Conservation (phyloP, 352 stramenopile genomes). For the Globisporangium nunn region DNA sequence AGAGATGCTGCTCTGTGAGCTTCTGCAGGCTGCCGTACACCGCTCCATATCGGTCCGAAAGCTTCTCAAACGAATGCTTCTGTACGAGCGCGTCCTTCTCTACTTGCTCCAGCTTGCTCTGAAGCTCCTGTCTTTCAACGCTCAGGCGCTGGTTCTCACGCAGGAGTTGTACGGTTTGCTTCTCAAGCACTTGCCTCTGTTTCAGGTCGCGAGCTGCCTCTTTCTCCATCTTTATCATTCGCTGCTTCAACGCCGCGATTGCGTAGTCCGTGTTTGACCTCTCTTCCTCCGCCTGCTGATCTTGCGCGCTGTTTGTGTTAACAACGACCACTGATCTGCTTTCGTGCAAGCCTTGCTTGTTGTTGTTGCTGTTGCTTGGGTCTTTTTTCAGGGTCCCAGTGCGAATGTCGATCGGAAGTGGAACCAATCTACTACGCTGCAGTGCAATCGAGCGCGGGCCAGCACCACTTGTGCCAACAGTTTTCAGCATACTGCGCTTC, state of each 20-base stretch:
- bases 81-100: conserved; percentile 38
- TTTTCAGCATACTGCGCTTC: conserved; percentile 35
- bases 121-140: conserved; percentile 27
- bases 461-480: conserved; percentile 13
- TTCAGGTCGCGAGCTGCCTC: conserved; percentile 18
- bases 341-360: conserved; percentile 12
- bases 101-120: conserved; percentile 33
- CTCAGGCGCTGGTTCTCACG: conserved; percentile 35
- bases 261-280: conserved; percentile 29
- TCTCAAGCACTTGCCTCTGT: conserved; percentile 26
- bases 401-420: conserved; percentile 43
- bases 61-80: conserved; percentile 58
- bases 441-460: conserved; percentile 33
- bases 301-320: background rate
- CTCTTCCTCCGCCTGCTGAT: conserved; percentile 20
- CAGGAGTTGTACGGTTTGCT: conserved; percentile 25
- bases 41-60: conserved; percentile 44
- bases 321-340: background rate
- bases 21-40: conserved; percentile 57
- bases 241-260: conserved; percentile 40
- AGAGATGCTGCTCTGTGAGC: conserved; percentile 31
- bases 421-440: conserved; percentile 52
- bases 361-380: conserved; percentile 11
- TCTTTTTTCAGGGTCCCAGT: conserved; percentile 17
- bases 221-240: conserved; percentile 36